Evolutionary conservation across 176 grass and related monocot genomes (phyloP), one percentile per base, ranked within the genome.

Genomic region (Bromus sterilis): DNA sequence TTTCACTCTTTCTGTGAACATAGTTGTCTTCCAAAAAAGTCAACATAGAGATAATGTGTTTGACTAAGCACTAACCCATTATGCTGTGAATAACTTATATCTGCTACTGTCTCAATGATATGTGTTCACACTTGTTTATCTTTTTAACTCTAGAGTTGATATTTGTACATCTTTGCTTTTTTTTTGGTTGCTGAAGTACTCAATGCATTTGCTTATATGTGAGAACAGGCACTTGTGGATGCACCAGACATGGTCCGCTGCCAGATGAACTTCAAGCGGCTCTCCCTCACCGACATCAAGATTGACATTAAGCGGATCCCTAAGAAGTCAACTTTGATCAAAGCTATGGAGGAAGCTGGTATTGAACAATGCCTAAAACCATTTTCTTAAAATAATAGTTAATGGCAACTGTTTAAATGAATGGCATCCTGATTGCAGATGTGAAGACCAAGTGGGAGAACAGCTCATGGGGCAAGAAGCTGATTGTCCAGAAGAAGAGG

Each of bases 201-300:
- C 26, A 28, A 16, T 26, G 2, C 63, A n/a, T 80, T 82, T 77
- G 24, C n/a, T 79, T 34, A 87, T 41, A 46, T 88, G 36, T 78
- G 72, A 2, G 49, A 66, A 53, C 76, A 99, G 96, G 96, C 96
- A 21, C 89, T 99, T 66, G 77, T 99, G 56, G 96, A 99, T 88
- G 96, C 96, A 56, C 93, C 96, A 4, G 96, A 95, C 76, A 99
- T 99, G 96, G 69, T 99, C 34, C 83, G 96, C 4, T 86, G 84
- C 73, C 96, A 99, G 85, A 95, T 99, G 5, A 99, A 99, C 89
- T 99, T 99, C 89, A 99, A 99, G 67, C 79, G 96, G 57, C 88
- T 89, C 63, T 89, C 88, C 0, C 35, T 89, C n/a, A 89, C 83
- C 0, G 88, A 89, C 74, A 89, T 89, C 79, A 89, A 86, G 79